Percentiles rank a stretch among this genome's conserved stretches.
phyloP scores from a whole-genome alignment of 225 moss, liverwort and hornwort genomes.

The Rhytidiadelphus loreus region DNA sequence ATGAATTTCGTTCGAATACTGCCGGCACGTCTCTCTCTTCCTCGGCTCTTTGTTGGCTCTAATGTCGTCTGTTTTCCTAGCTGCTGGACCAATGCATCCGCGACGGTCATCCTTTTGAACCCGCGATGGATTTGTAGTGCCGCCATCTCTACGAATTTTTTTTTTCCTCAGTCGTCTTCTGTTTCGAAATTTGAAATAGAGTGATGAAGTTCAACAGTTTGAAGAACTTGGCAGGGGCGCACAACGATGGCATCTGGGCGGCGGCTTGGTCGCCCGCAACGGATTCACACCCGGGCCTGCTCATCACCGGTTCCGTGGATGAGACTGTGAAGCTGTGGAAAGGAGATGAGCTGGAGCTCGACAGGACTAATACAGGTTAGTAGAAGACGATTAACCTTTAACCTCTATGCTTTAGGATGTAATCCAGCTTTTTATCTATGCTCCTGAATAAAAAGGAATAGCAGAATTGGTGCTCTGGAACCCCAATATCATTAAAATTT shows the following conservation, averaged over 20 bases:
- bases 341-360: slow-evolving; percentile 87
- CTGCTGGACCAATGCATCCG: neutral
- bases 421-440: neutral
- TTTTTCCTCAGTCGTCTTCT: neutral
- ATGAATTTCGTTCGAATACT: neutral
- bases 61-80: neutral
- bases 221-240: slow-evolving; percentile 81
- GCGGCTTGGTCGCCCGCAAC: slow-evolving; percentile 88
- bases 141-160: neutral
- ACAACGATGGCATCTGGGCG: slow-evolving; percentile 90
- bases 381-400: neutral
- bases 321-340: slow-evolving; percentile 94
- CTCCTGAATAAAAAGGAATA: neutral
- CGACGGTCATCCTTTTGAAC: neutral
- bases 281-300: slow-evolving; percentile 42
- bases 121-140: neutral
- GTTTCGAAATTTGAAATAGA: neutral
- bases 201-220: slow-evolving; percentile 82
- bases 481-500: neutral
- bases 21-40: neutral
- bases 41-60: neutral
- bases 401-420: neutral
- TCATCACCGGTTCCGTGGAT: slow-evolving; percentile 93
- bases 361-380: slow-evolving; percentile 71
- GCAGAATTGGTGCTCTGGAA: neutral